Evolutionary conservation across 2,329 filamentous ascomycete genomes (phyloP), one percentile per base, ranked within the genome.

Genomic region (Cladosporium sp.): DNA sequence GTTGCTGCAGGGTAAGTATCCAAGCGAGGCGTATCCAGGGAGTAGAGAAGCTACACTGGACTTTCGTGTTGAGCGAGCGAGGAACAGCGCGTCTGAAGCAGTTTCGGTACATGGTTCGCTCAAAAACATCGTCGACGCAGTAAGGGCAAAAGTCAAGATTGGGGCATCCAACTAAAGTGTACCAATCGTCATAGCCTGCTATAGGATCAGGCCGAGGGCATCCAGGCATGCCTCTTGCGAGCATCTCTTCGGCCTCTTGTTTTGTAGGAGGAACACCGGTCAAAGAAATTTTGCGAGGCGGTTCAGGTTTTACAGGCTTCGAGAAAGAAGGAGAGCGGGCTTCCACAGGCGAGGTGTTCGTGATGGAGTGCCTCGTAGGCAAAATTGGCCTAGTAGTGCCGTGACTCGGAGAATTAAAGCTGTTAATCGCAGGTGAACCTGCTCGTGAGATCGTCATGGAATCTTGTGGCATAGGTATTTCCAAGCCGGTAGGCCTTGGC

Each of bases 21-120:
- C 87, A 95, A 1, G 90, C 90, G 37, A 95, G 82, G 28, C 88
- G 83, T 61, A 89, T 85, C 89, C 90, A 96, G 1, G 85, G 81
- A 10, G 82, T 78, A 31, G 87, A 88, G 68, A 96, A 89, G 58
- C 90, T 85, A 70, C 92, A 97, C 43, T 79, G 75, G 7, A 87
- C 77, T 43, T 80, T 76, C 38, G 77, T 74, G 11, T 80, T 77
- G 2, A 77, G 72, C 4, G 81, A 74, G 13, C 83, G 80, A 28
- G 76, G 73, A 31, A 81, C 76, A 34, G 81, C 80, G 3, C 78
- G 77, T 9, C 83, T 73, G 61, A 95, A 89, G 33, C 82, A 75
- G 13, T 80, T 75, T 2, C 82, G 77, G 65, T 87, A 95, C 16
- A 80, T 76, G 0, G 87, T 86, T 19, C 80, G 74, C 11, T 77